A percentile compares a stretch with the other conserved stretches of the same genome.
Evolutionary conservation across 352 stramenopile genomes (phyloP).

Genomic region (Phytopythium delawarense): DNA sequence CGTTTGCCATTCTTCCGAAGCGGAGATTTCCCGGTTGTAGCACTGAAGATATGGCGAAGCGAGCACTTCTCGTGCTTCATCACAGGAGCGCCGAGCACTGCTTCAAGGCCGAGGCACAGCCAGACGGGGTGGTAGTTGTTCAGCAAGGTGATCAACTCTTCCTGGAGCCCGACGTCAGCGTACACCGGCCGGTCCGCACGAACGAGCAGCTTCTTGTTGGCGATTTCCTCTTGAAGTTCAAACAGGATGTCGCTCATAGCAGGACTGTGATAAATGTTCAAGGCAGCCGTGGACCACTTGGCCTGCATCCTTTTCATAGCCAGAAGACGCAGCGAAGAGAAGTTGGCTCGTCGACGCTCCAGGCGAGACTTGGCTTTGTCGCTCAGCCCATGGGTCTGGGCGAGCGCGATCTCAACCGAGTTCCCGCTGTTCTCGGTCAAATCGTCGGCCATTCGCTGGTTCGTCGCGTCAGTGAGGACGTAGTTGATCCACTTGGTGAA

Average conservation of each 20-base stretch:
- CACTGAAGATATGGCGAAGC: constrained; percentile 46
- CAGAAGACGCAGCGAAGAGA: constrained; percentile 65
- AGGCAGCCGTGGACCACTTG: constrained; percentile 48
- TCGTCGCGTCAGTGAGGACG: constrained; percentile 58
- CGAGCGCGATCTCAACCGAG: constrained; percentile 8
- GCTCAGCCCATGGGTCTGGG: neutral
- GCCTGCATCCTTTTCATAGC: constrained; percentile 71
- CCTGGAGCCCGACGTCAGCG: constrained; percentile 86
- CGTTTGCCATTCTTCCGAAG: constrained; percentile 18
- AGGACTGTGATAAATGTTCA: constrained; percentile 54
- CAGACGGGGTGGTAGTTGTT: constrained; percentile 92
- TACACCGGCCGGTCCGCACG: constrained; percentile 86
- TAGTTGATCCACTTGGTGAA: constrained; percentile 90
- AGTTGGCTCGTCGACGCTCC: constrained; percentile 37
- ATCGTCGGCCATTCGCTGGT: constrained; percentile 32
- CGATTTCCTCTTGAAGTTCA: constrained; percentile 71
- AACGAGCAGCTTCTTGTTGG: constrained; percentile 70
- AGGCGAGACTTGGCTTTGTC: constrained; percentile 6
- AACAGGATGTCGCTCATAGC: constrained; percentile 52
- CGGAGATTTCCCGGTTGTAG: constrained; percentile 10
- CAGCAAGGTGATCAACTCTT: constrained; percentile 81
- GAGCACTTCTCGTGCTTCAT: constrained; percentile 60
- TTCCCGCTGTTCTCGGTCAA: constrained; percentile 13
- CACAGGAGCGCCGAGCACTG: constrained; percentile 64
- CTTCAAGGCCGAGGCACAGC: constrained; percentile 88